Evolutionary conservation across 2,329 filamentous ascomycete genomes (phyloP).

Genomic region (Phyllosticta citrichinensis): DNA sequence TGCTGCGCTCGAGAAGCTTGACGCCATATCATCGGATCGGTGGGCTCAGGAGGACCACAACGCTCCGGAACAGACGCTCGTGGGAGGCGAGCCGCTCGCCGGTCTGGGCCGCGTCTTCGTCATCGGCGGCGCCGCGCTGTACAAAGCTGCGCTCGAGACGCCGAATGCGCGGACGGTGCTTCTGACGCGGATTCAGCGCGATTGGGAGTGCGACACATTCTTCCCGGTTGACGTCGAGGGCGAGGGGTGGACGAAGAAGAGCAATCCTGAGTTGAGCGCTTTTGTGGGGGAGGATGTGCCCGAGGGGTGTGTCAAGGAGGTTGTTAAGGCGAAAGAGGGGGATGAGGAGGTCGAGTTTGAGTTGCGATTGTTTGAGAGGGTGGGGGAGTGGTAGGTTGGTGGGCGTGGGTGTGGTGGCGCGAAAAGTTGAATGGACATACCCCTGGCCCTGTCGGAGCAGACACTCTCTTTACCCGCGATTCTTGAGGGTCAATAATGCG

Average conservation of each 20-base stretch:
- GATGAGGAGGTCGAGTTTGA: constrained; percentile 6
- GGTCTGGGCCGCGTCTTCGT: constrained; percentile 58
- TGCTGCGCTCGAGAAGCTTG: not conserved
- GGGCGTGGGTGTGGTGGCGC: not conserved
- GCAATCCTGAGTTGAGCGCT: constrained; percentile 43
- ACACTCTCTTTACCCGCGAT: too few relatives aligned
- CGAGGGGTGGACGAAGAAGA: constrained; percentile 44
- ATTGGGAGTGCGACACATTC: constrained; percentile 68
- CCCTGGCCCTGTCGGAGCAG: not conserved
- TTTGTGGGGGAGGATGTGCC: constrained; percentile 59
- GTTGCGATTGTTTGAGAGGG: constrained; percentile 2
- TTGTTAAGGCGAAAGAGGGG: not conserved
- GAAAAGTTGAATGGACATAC: not conserved
- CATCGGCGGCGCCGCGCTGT: constrained; percentile 85
- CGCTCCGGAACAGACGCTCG: constrained; percentile 12
- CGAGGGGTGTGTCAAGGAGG: constrained; percentile 31
- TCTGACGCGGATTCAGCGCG: constrained; percentile 56
- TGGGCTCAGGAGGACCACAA: not conserved
- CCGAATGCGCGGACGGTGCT: constrained; percentile 52
- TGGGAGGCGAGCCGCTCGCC: constrained; percentile 10
- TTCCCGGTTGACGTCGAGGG: constrained; percentile 51
- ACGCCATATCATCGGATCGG: not conserved
- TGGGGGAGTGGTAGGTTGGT: not conserved
- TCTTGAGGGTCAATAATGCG: too few relatives aligned
- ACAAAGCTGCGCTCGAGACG: constrained; percentile 56